phyloP scores from a whole-genome alignment of 331 rosid species.

The Arachis monticola region DNA sequence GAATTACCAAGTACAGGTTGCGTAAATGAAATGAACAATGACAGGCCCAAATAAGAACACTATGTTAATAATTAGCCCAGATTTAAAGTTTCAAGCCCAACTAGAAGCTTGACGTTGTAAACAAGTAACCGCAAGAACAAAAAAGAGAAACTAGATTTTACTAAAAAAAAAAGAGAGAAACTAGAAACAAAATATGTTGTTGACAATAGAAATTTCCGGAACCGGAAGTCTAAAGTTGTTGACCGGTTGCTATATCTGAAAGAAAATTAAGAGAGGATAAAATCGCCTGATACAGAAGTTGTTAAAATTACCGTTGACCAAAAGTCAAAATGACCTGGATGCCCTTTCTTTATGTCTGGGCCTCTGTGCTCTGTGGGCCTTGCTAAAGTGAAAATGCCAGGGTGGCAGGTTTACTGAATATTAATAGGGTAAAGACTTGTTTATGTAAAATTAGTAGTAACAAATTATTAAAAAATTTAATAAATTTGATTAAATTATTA shows the following conservation, averaged over 20 bases:
- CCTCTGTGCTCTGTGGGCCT: background rate
- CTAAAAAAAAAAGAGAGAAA: background rate
- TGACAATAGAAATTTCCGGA: no score
- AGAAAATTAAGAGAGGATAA: background rate
- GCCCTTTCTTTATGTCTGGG: no score
- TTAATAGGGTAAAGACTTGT: no score
- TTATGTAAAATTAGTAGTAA: no score
- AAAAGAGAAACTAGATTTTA: background rate
- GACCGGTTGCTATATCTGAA: background rate
- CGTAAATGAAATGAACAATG: background rate
- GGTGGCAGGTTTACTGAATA: background rate
- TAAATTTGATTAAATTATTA: no score
- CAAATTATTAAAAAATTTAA: no score
- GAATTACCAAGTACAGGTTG: no score
- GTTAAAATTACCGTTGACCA: background rate
- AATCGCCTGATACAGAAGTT: background rate
- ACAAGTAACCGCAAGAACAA: no score
- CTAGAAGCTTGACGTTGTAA: no score
- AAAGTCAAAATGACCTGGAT: no score
- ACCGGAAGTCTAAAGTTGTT: background rate
- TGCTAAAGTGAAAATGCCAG: background rate
- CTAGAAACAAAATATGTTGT: no score
- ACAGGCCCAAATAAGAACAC: background rate
- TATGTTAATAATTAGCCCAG: background rate
- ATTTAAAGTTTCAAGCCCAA: background rate